Conservation (phyloP, 2,329 filamentous ascomycete genomes). For the Xylariales sp. region DNA sequence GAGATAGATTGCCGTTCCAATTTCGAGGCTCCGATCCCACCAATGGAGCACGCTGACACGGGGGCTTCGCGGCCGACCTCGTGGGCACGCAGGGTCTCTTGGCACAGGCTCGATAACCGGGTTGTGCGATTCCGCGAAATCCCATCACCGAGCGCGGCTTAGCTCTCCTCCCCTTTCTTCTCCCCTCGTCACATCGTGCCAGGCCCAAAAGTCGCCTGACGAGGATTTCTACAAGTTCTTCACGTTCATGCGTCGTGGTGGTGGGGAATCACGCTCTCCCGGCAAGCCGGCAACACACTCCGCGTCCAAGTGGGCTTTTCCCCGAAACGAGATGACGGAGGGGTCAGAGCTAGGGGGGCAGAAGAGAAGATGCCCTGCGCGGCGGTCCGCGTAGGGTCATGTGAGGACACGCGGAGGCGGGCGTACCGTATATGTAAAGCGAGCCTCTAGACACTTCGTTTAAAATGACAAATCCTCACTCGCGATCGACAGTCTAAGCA, state of each 20-base stretch:
- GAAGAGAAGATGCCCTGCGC: conserved; percentile 3
- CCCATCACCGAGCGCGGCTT: neutral
- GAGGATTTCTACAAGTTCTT: neutral
- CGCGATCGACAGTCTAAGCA: neutral
- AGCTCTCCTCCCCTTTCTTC: neutral
- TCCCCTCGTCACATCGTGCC: conserved; percentile 29
- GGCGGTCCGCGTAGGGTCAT: conserved; percentile 3
- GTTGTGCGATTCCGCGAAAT: conserved; percentile 12
- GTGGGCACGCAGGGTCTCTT: conserved; percentile 30
- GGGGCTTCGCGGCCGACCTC: conserved; percentile 17
- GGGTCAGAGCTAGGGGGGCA: neutral
- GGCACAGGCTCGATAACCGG: conserved; percentile 22
- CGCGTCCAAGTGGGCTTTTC: conserved; percentile 8
- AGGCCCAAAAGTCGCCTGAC: conserved; percentile 17
- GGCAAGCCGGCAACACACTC: conserved; percentile 34
- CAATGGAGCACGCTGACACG: conserved; percentile 34
- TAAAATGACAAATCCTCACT: neutral
- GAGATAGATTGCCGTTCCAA: conserved; percentile 42
- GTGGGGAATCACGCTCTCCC: neutral
- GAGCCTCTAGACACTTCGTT: neutral
- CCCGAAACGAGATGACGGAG: neutral
- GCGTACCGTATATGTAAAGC: conserved; percentile 17
- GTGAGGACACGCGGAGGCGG: neutral
- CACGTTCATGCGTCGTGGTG: neutral
- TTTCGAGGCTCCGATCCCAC: conserved; percentile 35